A percentile compares a stretch with the other conserved stretches of the same genome.
phyloP scores from a whole-genome alignment of 2,329 filamentous ascomycete species.

The Fusarium verticillioides region DNA sequence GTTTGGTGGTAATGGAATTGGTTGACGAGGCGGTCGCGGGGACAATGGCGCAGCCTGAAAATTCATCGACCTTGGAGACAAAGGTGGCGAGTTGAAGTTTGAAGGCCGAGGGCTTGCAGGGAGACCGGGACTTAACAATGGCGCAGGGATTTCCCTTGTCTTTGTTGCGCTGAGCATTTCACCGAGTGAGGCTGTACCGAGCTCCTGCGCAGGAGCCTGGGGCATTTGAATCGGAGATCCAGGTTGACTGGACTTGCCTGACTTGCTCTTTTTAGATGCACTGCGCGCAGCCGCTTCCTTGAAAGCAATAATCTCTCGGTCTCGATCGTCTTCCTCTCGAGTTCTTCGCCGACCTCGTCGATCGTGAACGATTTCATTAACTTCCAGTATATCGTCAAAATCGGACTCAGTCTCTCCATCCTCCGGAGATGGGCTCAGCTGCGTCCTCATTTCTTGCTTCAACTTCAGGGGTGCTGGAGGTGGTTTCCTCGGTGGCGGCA shows the following conservation, averaged over 20 bases:
- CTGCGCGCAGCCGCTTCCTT: slow-evolving; percentile 77
- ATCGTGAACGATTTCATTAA: slow-evolving; percentile 69
- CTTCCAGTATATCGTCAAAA: slow-evolving; percentile 81
- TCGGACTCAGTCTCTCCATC: slow-evolving; percentile 80
- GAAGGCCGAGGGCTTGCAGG: slow-evolving; percentile 69
- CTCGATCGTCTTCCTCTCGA: slow-evolving; percentile 85
- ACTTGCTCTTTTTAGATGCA: slow-evolving; percentile 78
- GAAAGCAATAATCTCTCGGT: slow-evolving; percentile 75
- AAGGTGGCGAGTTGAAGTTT: slow-evolving; percentile 71
- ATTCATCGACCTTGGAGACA: slow-evolving; percentile 68
- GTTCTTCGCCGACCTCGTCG: slow-evolving; percentile 83
- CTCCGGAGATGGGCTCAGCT: slow-evolving; percentile 51
- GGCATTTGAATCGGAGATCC: slow-evolving; percentile 44
- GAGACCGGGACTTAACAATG: slow-evolving; percentile 68
- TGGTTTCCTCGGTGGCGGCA: slow-evolving; percentile 77
- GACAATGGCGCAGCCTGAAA: slow-evolving; percentile 69
- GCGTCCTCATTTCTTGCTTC: slow-evolving; percentile 41
- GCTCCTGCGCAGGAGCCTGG: slow-evolving; percentile 52
- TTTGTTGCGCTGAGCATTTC: slow-evolving; percentile 59
- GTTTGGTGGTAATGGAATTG: slow-evolving; percentile 77
- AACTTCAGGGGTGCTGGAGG: slow-evolving; percentile 88
- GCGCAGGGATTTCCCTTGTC: slow-evolving; percentile 51
- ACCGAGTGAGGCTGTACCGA: slow-evolving; percentile 62
- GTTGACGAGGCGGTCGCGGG: slow-evolving; percentile 77
- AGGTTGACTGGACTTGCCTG: slow-evolving; percentile 55